Evolutionary conservation across 345 rosid genomes (phyloP).

Genomic region (Eutrema japonicum): DNA sequence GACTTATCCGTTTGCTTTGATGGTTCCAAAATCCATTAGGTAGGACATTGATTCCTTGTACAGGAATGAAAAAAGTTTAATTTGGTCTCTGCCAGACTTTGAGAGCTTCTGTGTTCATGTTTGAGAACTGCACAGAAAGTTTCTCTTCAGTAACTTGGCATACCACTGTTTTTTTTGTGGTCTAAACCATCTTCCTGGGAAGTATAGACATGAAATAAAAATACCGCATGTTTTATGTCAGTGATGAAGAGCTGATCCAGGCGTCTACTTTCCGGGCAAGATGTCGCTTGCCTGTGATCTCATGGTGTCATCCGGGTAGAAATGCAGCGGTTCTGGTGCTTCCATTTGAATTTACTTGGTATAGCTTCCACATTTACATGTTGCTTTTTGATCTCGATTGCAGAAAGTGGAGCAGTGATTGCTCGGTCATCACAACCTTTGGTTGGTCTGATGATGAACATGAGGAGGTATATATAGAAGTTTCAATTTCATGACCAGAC

Average conservation of each 20-base stretch:
- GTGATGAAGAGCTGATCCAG: conserved; percentile 85
- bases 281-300: conserved; percentile 83
- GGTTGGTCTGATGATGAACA: conserved; percentile 97
- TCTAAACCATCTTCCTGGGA: conserved; percentile 26
- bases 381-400: conserved; percentile 38
- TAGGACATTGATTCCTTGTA: conserved; percentile 44
- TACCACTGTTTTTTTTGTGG: conserved; percentile 21
- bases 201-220: conserved; percentile 4
- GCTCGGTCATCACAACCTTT: conserved; percentile 99
- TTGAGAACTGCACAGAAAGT: conserved; percentile 25
- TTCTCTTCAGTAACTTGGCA: conserved; percentile 30
- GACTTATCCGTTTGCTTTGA: conserved; percentile 88
- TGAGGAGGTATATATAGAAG: conserved; percentile 72
- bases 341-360: conserved; percentile 27
- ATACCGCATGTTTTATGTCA: conserved; percentile 44
- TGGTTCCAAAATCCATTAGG: conserved; percentile 87
- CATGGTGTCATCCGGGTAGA: conserved; percentile 97
- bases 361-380: conserved; percentile 34
- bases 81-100: conserved; percentile 21
- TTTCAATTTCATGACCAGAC: conserved; percentile 26
- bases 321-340: conserved; percentile 29
- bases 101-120: conserved; percentile 33
- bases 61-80: conserved; percentile 2
- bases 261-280: conserved; percentile 90
- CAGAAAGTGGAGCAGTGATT: conserved; percentile 91